A percentile compares a stretch with the other conserved stretches of the same genome.
Evolutionary conservation across 139 green algal species (phyloP).

Genomic region (Trebouxia sp.): DNA sequence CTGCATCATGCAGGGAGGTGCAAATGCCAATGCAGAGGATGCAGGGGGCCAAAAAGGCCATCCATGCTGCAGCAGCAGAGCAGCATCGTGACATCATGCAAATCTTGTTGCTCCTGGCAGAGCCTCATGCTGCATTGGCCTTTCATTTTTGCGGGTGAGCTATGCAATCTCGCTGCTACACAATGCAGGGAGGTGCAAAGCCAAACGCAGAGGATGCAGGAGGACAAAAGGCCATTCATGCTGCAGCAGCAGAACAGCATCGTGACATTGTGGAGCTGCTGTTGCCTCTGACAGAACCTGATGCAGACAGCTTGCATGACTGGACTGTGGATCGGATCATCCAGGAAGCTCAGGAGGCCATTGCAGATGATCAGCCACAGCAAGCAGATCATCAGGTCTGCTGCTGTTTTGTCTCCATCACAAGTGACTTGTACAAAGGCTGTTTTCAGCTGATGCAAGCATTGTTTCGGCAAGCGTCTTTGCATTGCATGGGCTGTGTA

Average conservation of each 20-base stretch:
- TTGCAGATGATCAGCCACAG: constrained; percentile 22
- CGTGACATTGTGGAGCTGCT: constrained; percentile 41
- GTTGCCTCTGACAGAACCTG: constrained; percentile 28
- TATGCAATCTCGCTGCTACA: too few species aligned
- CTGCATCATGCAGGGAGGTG: constrained; percentile 34
- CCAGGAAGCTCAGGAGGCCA: neutral
- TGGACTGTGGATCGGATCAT: constrained; percentile 43
- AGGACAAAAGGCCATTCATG: constrained; percentile 35
- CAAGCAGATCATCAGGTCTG: too few species aligned
- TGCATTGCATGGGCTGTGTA: too few species aligned
- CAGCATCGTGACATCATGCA: constrained; percentile 33
- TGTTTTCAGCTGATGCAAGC: too few species aligned
- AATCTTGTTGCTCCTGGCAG: too few species aligned
- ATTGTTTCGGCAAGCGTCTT: too few species aligned
- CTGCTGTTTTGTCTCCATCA: too few species aligned
- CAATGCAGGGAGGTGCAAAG: constrained; percentile 40
- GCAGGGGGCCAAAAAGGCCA: constrained; percentile 30
- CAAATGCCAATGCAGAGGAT: constrained; percentile 39
- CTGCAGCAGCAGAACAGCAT: constrained; percentile 30
- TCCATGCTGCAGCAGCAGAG: constrained; percentile 36
- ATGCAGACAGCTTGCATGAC: neutral
- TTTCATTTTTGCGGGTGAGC: too few species aligned
- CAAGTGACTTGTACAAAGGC: too few species aligned
- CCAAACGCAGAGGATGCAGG: constrained; percentile 35
- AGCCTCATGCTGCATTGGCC: constrained; percentile 30